Percentiles rank a stretch among this genome's conserved stretches.
phyloP scores from a whole-genome alignment of 768 basidiomycete species.

The Neoboletus subvelutipes region DNA sequence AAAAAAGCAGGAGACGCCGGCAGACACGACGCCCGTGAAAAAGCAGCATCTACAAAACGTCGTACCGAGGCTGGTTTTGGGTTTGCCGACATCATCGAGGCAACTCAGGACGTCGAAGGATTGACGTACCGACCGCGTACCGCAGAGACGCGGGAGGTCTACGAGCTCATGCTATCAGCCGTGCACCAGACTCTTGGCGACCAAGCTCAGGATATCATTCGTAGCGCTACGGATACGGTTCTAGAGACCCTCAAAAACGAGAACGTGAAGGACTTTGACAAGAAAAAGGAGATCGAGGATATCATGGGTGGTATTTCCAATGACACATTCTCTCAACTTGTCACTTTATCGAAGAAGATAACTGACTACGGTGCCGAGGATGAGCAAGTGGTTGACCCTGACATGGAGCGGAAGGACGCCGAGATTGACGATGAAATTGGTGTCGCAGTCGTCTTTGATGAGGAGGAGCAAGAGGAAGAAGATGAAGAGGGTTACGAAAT shows the following conservation, averaged over 20 bases:
- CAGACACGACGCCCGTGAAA: constrained; percentile 56
- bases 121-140: constrained; percentile 91
- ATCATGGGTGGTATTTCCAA: constrained; percentile 61
- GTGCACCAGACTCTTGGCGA: constrained; percentile 87
- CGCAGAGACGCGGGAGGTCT: constrained; percentile 91
- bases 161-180: constrained; percentile 83
- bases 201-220: constrained; percentile 93
- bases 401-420: constrained; percentile 76
- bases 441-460: constrained; percentile 98
- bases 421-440: constrained; percentile 95
- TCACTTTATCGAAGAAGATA: constrained; percentile 88
- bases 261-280: constrained; percentile 91
- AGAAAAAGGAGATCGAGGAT: constrained; percentile 90
- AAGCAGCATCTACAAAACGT: constrained; percentile 52
- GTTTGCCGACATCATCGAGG: constrained; percentile 90
- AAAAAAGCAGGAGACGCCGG: constrained; percentile 65
- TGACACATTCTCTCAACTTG: constrained; percentile 80
- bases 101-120: constrained; percentile 91
- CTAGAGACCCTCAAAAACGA: constrained; percentile 89
- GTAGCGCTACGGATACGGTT: constrained; percentile 91
- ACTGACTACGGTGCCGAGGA: constrained; percentile 94
- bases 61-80: constrained; percentile 68
- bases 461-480: constrained; percentile 94
- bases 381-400: constrained; percentile 73
- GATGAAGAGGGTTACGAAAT: constrained; percentile 90